A percentile compares a stretch with the other conserved stretches of the same genome.
These are phyloP conservation scores for Botrytis medusae DNA, from an alignment of 2,329 filamentous ascomycete species.

Conservation along the genomic window DNA sequence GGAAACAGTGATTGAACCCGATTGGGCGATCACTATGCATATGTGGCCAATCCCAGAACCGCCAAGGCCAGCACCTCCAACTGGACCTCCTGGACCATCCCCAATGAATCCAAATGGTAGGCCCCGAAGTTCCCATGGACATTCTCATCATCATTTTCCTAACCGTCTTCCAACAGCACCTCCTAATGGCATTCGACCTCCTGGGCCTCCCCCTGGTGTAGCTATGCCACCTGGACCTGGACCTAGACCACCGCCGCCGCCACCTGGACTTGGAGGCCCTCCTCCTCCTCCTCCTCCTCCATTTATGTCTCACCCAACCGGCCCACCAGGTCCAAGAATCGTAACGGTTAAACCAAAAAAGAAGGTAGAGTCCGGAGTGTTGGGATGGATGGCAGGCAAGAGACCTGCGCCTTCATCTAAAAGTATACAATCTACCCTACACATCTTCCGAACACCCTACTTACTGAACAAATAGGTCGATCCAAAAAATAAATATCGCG, in stretches of 20 bases:
- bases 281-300: slow-evolving; percentile 18
- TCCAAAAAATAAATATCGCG: slow-evolving; percentile 33
- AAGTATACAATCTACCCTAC: slow-evolving; percentile 26
- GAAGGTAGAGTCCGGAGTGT: slow-evolving; percentile 30
- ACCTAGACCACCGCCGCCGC: slow-evolving; percentile 24
- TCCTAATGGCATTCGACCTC: slow-evolving; percentile 25
- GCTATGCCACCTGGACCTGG: slow-evolving; percentile 10
- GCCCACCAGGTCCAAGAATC: slow-evolving; percentile 5
- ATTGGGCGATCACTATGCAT: slow-evolving; percentile 69
- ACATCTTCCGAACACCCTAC: neutral
- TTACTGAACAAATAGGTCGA: slow-evolving; percentile 32
- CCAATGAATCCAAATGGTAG: slow-evolving; percentile 19
- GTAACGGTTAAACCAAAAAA: slow-evolving; percentile 23
- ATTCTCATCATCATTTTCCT: slow-evolving; percentile 24
- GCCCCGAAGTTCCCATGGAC: slow-evolving; percentile 25
- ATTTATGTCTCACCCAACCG: slow-evolving; percentile 15
- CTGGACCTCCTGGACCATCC: slow-evolving; percentile 20
- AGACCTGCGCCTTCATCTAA: slow-evolving; percentile 35
- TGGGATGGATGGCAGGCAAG: slow-evolving; percentile 37
- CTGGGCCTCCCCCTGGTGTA: slow-evolving; percentile 24
- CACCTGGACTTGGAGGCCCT: slow-evolving; percentile 15
- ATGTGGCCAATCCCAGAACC: slow-evolving; percentile 62
- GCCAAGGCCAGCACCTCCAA: slow-evolving; percentile 26
- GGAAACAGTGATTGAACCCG: slow-evolving; percentile 78
- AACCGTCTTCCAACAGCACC: slow-evolving; percentile 21